Percentiles rank a stretch among this genome's conserved stretches.
Evolutionary conservation across 768 basidiomycete genomes (phyloP).

Genomic region (Mycena epipterygia): DNA sequence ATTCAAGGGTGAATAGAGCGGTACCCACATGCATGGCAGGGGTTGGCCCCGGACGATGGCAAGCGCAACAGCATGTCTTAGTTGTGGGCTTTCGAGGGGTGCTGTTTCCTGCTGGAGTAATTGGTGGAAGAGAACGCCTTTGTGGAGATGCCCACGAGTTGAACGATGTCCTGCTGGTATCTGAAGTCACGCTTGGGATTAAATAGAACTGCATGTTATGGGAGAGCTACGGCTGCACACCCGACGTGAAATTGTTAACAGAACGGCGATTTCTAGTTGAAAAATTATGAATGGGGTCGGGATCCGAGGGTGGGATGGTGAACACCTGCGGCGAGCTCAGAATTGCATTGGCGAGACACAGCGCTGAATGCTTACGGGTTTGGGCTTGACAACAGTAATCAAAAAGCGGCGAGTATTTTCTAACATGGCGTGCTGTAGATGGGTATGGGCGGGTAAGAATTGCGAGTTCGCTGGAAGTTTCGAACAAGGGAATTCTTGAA

Average conservation of each 20-base stretch:
- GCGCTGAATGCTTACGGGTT: constrained; percentile 16
- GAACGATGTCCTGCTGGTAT: constrained; percentile 25
- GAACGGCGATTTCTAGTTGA: constrained; percentile 30
- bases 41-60: constrained; percentile 16
- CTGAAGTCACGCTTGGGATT: constrained; percentile 7
- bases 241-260: constrained; percentile 17
- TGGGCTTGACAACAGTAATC: constrained; percentile 19
- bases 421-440: constrained; percentile 17
- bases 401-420: constrained; percentile 17
- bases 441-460: not conserved
- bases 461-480: not conserved
- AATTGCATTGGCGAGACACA: not conserved
- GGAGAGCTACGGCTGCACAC: constrained; percentile 14
- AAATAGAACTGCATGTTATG: not conserved
- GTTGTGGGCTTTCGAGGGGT: constrained; percentile 15
- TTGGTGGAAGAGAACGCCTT: not conserved
- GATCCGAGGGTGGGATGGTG: constrained; percentile 33
- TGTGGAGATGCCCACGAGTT: constrained; percentile 23
- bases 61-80: constrained; percentile 16
- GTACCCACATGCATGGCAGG: not conserved
- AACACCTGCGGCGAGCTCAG: constrained; percentile 19
- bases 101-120: not conserved
- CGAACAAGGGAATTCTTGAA: too few species aligned
- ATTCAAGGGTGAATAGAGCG: not conserved
- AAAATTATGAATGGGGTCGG: constrained; percentile 33